These are phyloP conservation scores for Euclidium syriacum DNA, from an alignment of 345 rosid species.

Conservation along the genomic window DNA sequence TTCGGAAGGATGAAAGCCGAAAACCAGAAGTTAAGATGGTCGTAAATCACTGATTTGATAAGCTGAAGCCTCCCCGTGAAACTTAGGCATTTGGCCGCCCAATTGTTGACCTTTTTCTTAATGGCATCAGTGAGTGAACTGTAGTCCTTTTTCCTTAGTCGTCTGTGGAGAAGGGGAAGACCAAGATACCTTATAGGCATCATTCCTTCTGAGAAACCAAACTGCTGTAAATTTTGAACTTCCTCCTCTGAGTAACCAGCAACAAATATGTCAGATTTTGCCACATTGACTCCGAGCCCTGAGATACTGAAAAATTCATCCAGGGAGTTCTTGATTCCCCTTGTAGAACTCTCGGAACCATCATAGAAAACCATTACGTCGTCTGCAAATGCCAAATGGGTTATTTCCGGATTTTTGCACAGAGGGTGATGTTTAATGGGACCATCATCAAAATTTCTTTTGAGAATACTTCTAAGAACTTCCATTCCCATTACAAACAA, in stretches of 20 bases:
- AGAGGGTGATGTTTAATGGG: background rate
- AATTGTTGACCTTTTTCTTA: too few species aligned
- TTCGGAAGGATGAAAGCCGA: too few species aligned
- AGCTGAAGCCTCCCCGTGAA: too few species aligned
- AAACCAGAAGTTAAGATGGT: too few species aligned
- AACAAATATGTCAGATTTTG: background rate
- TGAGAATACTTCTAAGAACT: background rate
- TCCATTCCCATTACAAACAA: background rate
- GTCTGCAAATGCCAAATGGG: background rate
- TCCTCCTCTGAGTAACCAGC: background rate
- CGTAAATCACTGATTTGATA: too few species aligned
- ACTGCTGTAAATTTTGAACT: too few species aligned
- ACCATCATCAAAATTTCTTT: background rate
- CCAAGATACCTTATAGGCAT: background rate
- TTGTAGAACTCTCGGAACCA: background rate
- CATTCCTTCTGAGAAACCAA: background rate
- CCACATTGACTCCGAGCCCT: background rate
- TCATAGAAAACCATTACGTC: background rate
- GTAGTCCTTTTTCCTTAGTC: background rate
- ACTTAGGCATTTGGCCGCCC: too few species aligned
- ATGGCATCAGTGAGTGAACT: too few species aligned
- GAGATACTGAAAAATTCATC: background rate
- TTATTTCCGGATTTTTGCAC: background rate
- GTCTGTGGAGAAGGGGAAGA: background rate
- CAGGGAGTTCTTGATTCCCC: rapidly evolving